Conservation (phyloP, 2,329 filamentous ascomycete genomes). For the Ascochyta lentis region DNA sequence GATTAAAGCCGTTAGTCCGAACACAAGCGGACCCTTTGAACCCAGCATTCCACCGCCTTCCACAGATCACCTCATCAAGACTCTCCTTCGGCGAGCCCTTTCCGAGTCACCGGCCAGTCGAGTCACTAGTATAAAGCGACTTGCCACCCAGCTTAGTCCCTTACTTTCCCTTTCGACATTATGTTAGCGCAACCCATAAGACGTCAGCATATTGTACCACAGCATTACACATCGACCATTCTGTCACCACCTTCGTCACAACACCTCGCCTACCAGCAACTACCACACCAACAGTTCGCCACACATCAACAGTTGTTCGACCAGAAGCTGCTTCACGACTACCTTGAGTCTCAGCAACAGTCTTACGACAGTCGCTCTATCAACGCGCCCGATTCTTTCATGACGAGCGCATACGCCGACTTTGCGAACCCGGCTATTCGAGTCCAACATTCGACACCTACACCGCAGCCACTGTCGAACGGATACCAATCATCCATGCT, state of each 20-base stretch:
- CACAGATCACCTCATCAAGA: constrained; percentile 45
- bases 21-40: constrained; percentile 28
- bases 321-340: constrained; percentile 47
- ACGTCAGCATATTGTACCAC: constrained; percentile 45
- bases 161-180: constrained; percentile 40
- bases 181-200: constrained; percentile 48
- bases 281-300: constrained; percentile 33
- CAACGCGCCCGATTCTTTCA: constrained; percentile 37
- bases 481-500: constrained; percentile 44
- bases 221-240: constrained; percentile 30
- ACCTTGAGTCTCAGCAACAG: constrained; percentile 47
- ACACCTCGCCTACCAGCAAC: constrained; percentile 37
- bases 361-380: constrained; percentile 28
- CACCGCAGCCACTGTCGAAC: constrained; percentile 39
- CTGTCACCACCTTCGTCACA: constrained; percentile 42
- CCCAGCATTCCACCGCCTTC: constrained; percentile 35
- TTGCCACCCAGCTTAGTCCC: constrained; percentile 47
- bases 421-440: constrained; percentile 48
- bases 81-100: constrained; percentile 15
- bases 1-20: constrained; percentile 39
- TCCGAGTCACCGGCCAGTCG: constrained; percentile 40
- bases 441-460: constrained; percentile 51
- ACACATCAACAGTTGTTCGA: constrained; percentile 39
- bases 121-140: constrained; percentile 46
- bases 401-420: constrained; percentile 42